Evolutionary conservation across 208 protist species (phyloP).

Genomic region (Leishmania guyanensis): DNA sequence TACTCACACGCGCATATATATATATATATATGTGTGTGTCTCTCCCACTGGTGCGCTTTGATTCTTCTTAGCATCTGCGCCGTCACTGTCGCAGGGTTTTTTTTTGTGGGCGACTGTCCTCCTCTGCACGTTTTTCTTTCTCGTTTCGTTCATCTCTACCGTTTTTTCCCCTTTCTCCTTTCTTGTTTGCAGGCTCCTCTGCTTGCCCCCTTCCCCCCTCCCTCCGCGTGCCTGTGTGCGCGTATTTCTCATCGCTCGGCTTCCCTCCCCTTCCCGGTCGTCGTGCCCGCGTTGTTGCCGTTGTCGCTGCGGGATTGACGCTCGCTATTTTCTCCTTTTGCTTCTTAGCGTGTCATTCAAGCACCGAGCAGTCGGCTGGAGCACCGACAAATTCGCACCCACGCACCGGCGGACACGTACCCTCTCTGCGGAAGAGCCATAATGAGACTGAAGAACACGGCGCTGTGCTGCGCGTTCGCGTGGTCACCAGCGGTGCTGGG

Average conservation of each 20-base stretch:
- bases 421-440: not conserved
- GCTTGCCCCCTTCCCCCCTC: not conserved
- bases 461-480: slow-evolving; percentile 70
- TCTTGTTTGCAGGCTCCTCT: slow-evolving; percentile 5
- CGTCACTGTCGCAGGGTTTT: not conserved
- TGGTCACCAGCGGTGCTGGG: slow-evolving; percentile 68
- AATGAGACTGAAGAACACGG: slow-evolving; percentile 72
- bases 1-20: not conserved
- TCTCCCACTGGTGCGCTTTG: not conserved
- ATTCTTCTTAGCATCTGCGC: not conserved
- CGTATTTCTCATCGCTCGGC: not conserved
- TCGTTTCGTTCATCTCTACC: not conserved
- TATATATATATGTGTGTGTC: not conserved
- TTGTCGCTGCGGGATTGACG: not conserved
- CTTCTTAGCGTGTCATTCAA: not conserved
- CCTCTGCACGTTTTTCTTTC: not conserved
- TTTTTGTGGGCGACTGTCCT: not conserved
- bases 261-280: too few species aligned
- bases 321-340: not conserved
- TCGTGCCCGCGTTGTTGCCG: not conserved
- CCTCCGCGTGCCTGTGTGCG: not conserved
- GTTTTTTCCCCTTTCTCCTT: not conserved
- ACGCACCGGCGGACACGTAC: not conserved
- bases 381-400: not conserved
- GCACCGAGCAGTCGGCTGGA: too few species aligned